Conservation (phyloP, 2,329 filamentous ascomycete genomes). For the Penicillium sp. region DNA sequence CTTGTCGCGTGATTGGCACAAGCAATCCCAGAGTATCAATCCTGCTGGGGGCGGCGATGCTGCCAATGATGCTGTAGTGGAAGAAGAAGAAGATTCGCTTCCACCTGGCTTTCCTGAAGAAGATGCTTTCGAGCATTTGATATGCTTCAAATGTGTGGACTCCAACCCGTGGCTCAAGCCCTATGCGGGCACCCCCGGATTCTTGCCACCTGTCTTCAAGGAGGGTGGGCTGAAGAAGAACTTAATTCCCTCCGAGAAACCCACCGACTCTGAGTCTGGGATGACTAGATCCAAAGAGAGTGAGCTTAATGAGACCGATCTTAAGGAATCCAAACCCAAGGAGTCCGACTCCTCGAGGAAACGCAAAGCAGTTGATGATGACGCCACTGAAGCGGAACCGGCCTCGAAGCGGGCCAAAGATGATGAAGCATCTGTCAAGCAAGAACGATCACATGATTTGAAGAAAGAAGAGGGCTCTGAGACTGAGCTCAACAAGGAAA, state of each 20-base stretch:
- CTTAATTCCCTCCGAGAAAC: background rate
- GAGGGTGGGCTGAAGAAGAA: conserved; percentile 26
- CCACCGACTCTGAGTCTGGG: background rate
- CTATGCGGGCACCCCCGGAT: conserved; percentile 76
- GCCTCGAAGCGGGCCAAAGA: conserved; percentile 50
- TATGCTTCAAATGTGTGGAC: conserved; percentile 92
- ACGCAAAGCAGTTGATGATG: conserved; percentile 59
- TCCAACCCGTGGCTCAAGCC: conserved; percentile 86
- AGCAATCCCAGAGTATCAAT: conserved; percentile 14
- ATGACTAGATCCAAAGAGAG: background rate
- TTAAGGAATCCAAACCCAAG: conserved; percentile 1
- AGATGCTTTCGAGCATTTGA: conserved; percentile 81
- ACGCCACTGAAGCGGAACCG: conserved; percentile 30
- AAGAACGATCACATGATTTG: conserved; percentile 2
- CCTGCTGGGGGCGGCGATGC: conserved; percentile 28
- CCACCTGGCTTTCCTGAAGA: conserved; percentile 85
- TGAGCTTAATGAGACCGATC: background rate
- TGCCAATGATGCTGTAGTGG: conserved; percentile 36
- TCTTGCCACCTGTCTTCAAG: conserved; percentile 67
- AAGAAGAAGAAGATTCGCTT: conserved; percentile 58
- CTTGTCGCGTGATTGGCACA: conserved; percentile 64
- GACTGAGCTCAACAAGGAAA: conserved; percentile 6
- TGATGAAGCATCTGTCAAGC: conserved; percentile 18
- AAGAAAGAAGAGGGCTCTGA: background rate
- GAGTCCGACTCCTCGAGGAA: conserved; percentile 51